Evolutionary conservation across 306 rosid species (phyloP), one percentile per base, ranked within the genome.

Genomic region (Luffa aegyptiaca): DNA sequence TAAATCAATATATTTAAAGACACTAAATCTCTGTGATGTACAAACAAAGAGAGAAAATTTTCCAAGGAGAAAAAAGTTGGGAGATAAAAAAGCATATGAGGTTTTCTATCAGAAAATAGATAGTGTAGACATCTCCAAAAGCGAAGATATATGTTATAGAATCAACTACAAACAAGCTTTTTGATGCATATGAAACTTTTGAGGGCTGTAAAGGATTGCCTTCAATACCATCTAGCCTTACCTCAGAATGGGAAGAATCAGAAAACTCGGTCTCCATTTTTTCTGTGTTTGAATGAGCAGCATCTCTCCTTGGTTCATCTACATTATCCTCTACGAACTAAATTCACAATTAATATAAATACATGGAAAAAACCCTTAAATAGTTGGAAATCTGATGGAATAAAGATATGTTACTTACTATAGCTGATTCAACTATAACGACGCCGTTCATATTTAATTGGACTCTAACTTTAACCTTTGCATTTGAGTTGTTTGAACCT

Each of bases 401-500:
- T 39, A 65, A 57, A 77, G 69, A 68, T 78, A 80, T 85, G 75
- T 78, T 83, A 87, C 97, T 88, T 82, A 93, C 98, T 59, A 81
- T 87, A 79, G 94, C 96, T 82, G 94, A 90, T 84, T 90, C 96
- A 84, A 93, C 86, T 59, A 81, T 81, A 90, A 93, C 87, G 80
- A 93, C 92, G 52, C 99, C 96, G 33, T 96, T 95, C 72, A 96
- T 90, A 80, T 91, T 89, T 85, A 96, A 84, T 48, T 80, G 82
- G 82, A 90, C 87, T 89, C 83, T 93, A 79, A 90, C 94, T 88
- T 96, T 96, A 80, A 96, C 80, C 88, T 85, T 93, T 66, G 87
- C 57, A 84, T 90, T 91, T 57, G 87, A 83, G 20, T 89, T 87
- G 62, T 79, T 83, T 79, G 86, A 83, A 75, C 88, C 89, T 65